Evolutionary conservation across 2,329 filamentous ascomycete species (phyloP), one percentile per base, ranked within the genome.

Genomic region (Aspergillus texensis): DNA sequence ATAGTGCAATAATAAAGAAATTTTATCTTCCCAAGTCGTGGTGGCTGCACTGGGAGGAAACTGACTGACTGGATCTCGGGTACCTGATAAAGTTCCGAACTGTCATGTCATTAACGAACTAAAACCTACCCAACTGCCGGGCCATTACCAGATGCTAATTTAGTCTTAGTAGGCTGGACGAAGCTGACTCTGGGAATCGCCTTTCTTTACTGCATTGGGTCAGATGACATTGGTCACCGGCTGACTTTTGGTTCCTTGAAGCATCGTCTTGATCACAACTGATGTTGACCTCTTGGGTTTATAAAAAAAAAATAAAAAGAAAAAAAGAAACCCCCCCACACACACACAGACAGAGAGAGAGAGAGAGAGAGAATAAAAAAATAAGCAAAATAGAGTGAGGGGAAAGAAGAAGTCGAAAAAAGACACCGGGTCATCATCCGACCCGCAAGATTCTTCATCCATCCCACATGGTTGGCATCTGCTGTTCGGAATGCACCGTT

Each of bases 391-490:
- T 36, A 41, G 10, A 9, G n/a, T n/a, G 14, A 9, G n/a, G 39
- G 19, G 16, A n/a, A 41, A 41, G 39, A 19, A 41, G 39, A n/a
- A 41, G 24, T 5, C 39, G 39, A 41, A 39, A 39, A 41, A 41
- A 41, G 39, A 24, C 43, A 24, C 43, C 14, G 21, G 43, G 39
- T n/a, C 39, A 41, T 41, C 39, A 41, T 41, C 21, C 12, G 21
- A 48, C 21, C 45, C 24, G 45, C 45, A 48, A 48, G 24, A 48
- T 28, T 48, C 45, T 48, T 48, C 45, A 46, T 32, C 43, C 45
- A 43, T 53, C 55, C 72, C 72, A 74, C 72, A 74, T 75, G 72
- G 72, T 74, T 75, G 72, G 72, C 72, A 75, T 62, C 69, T 74
- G 70, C 68, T 12, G 48, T 21, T 52, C 3, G 48, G 3, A 52